phyloP scores from a whole-genome alignment of 805 yeast species.

The Yamadazyma akitaensis region DNA sequence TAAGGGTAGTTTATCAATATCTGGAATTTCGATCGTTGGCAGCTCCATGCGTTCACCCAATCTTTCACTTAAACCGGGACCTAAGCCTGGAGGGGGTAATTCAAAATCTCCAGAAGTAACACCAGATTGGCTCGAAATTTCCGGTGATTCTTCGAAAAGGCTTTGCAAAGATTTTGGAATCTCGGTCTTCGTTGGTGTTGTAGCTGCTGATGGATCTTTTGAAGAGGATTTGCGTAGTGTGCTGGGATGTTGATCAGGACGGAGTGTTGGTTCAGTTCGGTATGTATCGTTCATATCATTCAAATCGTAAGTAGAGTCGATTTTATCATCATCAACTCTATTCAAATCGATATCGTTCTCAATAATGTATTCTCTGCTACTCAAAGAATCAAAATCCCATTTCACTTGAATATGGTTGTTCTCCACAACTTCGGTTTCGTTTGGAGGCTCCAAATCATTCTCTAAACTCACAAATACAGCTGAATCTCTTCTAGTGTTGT shows the following conservation, averaged over 20 bases:
- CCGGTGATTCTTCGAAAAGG: constrained; percentile 55
- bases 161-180: constrained; percentile 73
- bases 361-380: constrained; percentile 67
- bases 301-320: constrained; percentile 15
- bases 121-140: constrained; percentile 11
- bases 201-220: constrained; percentile 15
- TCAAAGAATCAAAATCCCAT: constrained; percentile 89
- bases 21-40: constrained; percentile 70
- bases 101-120: constrained; percentile 10
- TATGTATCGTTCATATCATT: constrained; percentile 18
- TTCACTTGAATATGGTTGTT: constrained; percentile 45
- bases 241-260: constrained; percentile 17
- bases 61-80: constrained; percentile 4
- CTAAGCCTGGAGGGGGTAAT: constrained; percentile 13
- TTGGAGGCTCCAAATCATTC: constrained; percentile 18
- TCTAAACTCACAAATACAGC: constrained; percentile 35
- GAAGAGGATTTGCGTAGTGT: constrained; percentile 16
- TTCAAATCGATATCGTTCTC: constrained; percentile 60
- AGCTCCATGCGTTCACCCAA: constrained; percentile 42
- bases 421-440: constrained; percentile 8
- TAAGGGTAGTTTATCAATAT: constrained; percentile 42
- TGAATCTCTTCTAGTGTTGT: constrained; percentile 27
- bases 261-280: constrained; percentile 28
- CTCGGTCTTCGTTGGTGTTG: constrained; percentile 27
- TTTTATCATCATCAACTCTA: constrained; percentile 29